These are phyloP conservation scores for Podaxis mareebaensis DNA, from an alignment of 768 basidiomycete species.

Conservation along the genomic window DNA sequence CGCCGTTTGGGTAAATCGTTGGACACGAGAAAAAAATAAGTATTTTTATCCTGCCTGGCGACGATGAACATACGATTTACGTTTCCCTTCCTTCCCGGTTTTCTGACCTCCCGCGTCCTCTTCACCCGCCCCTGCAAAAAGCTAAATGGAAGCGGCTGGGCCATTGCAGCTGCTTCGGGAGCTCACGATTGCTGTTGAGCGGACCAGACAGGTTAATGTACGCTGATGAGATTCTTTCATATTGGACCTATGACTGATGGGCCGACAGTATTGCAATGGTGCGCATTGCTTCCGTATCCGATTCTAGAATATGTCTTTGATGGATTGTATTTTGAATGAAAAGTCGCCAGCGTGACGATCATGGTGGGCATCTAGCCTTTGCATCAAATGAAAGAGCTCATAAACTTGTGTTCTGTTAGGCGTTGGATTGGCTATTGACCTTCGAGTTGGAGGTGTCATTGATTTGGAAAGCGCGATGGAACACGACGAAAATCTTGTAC, in stretches of 20 bases:
- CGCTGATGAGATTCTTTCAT: background rate
- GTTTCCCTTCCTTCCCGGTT: background rate
- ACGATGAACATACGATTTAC: too few relatives aligned
- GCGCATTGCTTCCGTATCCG: background rate
- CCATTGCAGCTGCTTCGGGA: slow-evolving; percentile 9
- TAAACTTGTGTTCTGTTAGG: background rate
- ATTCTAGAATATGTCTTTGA: background rate
- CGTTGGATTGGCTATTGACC: slow-evolving; percentile 26
- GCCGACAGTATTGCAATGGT: slow-evolving; percentile 14
- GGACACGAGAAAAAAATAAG: too few relatives aligned
- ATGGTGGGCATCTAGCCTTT: background rate
- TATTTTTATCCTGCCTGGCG: too few relatives aligned
- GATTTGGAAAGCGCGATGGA: slow-evolving; percentile 13
- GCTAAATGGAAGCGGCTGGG: background rate
- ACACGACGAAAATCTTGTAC: slow-evolving; percentile 12
- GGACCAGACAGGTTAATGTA: slow-evolving; percentile 15
- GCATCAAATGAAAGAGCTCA: background rate
- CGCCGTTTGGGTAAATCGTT: too few relatives aligned
- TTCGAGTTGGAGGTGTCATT: slow-evolving; percentile 22
- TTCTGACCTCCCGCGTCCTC: background rate
- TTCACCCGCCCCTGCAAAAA: background rate
- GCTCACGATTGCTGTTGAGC: slow-evolving; percentile 1
- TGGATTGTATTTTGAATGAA: background rate
- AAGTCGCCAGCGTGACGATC: slow-evolving; percentile 13
- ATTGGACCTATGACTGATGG: background rate